Evolutionary conservation across 768 basidiomycete genomes (phyloP).

Genomic region (Imleria badia): DNA sequence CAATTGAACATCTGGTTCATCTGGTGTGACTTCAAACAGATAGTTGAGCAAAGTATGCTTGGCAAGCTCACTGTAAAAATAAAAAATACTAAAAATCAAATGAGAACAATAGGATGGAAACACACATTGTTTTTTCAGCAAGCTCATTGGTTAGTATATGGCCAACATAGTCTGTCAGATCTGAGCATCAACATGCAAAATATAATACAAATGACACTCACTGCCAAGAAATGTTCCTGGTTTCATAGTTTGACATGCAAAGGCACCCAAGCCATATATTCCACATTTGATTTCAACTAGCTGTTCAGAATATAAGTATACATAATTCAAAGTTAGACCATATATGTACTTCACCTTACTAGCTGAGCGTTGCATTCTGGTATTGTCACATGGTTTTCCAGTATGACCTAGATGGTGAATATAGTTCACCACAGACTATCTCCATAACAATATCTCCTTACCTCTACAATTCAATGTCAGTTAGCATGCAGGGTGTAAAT

Average conservation of each 20-base stretch:
- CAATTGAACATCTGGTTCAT: fast-evolving
- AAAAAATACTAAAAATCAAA: not conserved
- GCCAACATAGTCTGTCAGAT: conserved; percentile 42
- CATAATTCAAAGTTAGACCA: not conserved
- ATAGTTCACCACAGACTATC: not conserved
- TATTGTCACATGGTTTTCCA: conserved; percentile 28
- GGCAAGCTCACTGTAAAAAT: conserved; percentile 9
- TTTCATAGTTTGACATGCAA: conserved; percentile 32
- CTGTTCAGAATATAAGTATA: conserved; percentile 22
- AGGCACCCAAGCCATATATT: conserved; percentile 46
- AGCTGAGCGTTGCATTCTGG: conserved; percentile 24
- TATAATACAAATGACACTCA: not conserved
- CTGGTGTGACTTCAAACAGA: conserved; percentile 26
- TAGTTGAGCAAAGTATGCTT: conserved; percentile 33
- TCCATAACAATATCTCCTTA: not conserved
- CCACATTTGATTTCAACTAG: conserved; percentile 36
- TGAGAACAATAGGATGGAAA: not conserved
- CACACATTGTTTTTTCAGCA: conserved; percentile 15
- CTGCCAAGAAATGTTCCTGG: conserved; percentile 35
- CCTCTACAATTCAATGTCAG: conserved; percentile 19
- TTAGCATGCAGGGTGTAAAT: not conserved
- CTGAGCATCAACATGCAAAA: not conserved
- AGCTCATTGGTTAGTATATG: conserved; percentile 9
- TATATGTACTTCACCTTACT: conserved; percentile 22
- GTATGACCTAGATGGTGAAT: conserved; percentile 14